Evolutionary conservation across 2,329 filamentous ascomycete genomes (phyloP).

Genomic region (Juglanconis sp.): DNA sequence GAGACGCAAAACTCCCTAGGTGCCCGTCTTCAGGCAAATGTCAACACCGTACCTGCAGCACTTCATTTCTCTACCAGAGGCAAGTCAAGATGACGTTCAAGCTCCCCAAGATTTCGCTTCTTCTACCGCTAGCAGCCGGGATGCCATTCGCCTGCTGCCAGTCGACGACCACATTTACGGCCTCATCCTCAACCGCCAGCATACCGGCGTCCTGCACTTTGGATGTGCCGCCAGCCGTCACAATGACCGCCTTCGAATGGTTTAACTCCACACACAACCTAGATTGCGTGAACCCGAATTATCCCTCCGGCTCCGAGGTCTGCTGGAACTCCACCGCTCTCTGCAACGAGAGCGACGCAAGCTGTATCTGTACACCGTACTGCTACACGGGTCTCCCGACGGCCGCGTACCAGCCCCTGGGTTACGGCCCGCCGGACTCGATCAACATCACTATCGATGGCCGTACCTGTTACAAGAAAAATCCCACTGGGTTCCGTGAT

Average conservation of each 20-base stretch:
- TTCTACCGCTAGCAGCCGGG: too few relatives aligned
- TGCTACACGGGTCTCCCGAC: constrained; percentile 7
- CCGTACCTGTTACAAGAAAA: not conserved
- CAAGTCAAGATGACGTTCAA: too few relatives aligned
- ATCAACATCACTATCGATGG: constrained; percentile 6
- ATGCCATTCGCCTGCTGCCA: too few relatives aligned
- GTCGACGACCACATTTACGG: too few relatives aligned
- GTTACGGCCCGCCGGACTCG: constrained; percentile 9
- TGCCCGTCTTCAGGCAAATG: too few relatives aligned
- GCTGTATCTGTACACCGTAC: constrained; percentile 2
- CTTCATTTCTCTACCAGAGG: too few relatives aligned
- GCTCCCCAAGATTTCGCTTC: too few relatives aligned
- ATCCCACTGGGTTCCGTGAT: not conserved
- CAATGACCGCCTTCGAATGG: constrained; percentile 7
- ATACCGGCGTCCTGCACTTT: too few relatives aligned
- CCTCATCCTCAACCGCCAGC: too few relatives aligned
- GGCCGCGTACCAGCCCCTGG: constrained; percentile 5
- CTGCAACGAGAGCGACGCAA: not conserved
- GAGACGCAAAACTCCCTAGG: too few relatives aligned
- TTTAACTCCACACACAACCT: constrained; percentile 15
- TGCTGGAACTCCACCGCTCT: constrained; percentile 10
- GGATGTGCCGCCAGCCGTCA: too few relatives aligned
- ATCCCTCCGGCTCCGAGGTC: constrained; percentile 1
- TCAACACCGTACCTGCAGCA: too few relatives aligned
- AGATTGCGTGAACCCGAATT: constrained; percentile 10